Evolutionary conservation across 192 early-diverging fungal species (phyloP).

Genomic region (Coemansia sp.): DNA sequence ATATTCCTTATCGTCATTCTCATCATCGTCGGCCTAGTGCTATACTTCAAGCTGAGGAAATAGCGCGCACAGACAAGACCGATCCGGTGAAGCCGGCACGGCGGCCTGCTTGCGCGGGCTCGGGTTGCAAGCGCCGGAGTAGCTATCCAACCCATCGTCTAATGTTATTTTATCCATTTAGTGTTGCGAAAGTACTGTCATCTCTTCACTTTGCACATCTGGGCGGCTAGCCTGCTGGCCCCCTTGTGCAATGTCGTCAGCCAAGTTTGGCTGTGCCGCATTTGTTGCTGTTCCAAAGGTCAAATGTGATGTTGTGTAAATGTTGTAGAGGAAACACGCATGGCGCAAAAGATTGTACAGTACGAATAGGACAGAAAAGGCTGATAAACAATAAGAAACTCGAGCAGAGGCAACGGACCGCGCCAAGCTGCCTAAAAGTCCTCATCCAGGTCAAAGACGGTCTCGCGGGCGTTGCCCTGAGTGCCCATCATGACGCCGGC

Average conservation of each 20-base stretch:
- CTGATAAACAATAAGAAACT: background rate
- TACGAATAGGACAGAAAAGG: background rate
- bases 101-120: no score
- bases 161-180: background rate
- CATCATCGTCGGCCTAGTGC: conserved; percentile 30
- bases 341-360: background rate
- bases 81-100: no score
- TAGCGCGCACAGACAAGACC: no score
- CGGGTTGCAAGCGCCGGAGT: no score
- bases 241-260: no score
- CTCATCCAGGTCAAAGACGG: conserved; percentile 74
- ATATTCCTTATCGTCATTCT: conserved; percentile 45
- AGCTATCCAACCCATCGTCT: background rate
- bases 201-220: background rate
- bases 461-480: conserved; percentile 57
- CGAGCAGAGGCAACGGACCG: background rate
- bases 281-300: no score
- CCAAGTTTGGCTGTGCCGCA: no score
- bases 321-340: background rate
- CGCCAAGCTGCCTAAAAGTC: conserved; percentile 64
- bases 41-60: conserved; percentile 28
- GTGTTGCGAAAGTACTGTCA: no score
- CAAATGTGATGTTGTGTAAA: background rate
- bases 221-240: background rate
- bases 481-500: conserved; percentile 73